Base-by-base conservation (phyloP, 805 yeast genomes). In the Clavispora asparagi region DNA sequence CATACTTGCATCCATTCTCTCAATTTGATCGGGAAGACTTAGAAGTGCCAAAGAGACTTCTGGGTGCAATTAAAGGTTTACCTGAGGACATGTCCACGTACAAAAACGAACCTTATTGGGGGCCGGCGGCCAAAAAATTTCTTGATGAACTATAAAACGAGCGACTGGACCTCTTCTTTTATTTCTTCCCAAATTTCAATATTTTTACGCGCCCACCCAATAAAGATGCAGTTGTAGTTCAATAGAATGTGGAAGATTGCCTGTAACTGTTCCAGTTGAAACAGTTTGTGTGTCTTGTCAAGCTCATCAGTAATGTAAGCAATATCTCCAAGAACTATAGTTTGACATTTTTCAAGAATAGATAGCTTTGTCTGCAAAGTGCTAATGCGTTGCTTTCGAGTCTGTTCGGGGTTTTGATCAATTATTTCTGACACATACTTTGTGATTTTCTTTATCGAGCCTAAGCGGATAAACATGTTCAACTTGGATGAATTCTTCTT, bases 121-220 rank as follows among this genome's bases (percentile, higher is more conserved):
- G 90, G 0, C 78, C 78, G 0, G 84, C 91, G 0, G 83, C 80
- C 0, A 68, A 69, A 48, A 40, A 46, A 25, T 55, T 54, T 41
- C 45, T 55, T 31, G 49, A 47, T n/a, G 52, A 50, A 10, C 36
- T 35, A 26, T 23, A 23, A 23, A 12, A 31, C 36, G 23, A 36
- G 28, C 19, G 32, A 16, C n/a, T 49, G 43, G 13, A 72, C 54
- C 42, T 70, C 77, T 16, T 68, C 73, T 46, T 59, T 73, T n/a
- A 83, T 78, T 48, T 80, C 86, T 48, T 78, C 80, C 87, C 88
- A 83, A 32, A 77, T 71, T 53, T 82, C 86, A 38, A 81, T 63
- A 57, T 83, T 83, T 65, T 81, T 80, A 55, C 71, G 73, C 6
- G 87, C 85, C 89, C 89, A 83, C 45, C 76, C 78, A 28, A 80